Evolutionary conservation across 768 basidiomycete species (phyloP), one percentile per base, ranked within the genome.

Genomic region (Russula foetens): DNA sequence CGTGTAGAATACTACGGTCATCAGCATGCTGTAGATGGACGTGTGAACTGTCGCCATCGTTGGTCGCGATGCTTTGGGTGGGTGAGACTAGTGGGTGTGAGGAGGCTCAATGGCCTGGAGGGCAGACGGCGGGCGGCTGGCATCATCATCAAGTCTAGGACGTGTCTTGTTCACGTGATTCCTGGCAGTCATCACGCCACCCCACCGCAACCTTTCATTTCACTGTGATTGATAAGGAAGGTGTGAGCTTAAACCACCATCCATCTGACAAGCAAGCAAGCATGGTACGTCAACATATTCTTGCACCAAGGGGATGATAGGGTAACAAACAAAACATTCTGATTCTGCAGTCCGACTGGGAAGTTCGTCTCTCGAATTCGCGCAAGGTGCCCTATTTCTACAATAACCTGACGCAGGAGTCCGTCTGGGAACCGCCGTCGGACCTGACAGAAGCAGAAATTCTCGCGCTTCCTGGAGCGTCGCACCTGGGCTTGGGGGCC

Each of bases 361-460:
- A 97, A 82, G 77, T 98, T 64, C 86, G 92, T 61, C 81, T 92
- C 77, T 95, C 92, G 46, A 84, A 73, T 69, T 87, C 90, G 23
- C 84, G 84, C 68, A 72, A 79, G 26, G 71, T 90, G 38, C 89
- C 92, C 17, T 98, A 98, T 79, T 98, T 86, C 76, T 96, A 83
- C 85, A 90, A 97, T 73, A 67, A 74, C 41, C 70, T 78, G 29
- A 88, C 88, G 49, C 77, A 80, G 50, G 69, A 81, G 59, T 98
- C 96, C 1, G 77, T 73, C 56, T 99, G 97, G 97, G 87, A 92
- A 0, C 61, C 80, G 0, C 95, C 92, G 2, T 28, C 76, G 1
- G 84, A 73, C 3, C 71, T 95, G 35, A 75, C 83, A n/a, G 66
- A 76, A 15, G 85, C 86, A 1, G 71, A 95, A 66, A 72, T 90